Base-by-base conservation (phyloP, 2,329 filamentous ascomycete genomes). In the Colletotrichum chrysophilum region DNA sequence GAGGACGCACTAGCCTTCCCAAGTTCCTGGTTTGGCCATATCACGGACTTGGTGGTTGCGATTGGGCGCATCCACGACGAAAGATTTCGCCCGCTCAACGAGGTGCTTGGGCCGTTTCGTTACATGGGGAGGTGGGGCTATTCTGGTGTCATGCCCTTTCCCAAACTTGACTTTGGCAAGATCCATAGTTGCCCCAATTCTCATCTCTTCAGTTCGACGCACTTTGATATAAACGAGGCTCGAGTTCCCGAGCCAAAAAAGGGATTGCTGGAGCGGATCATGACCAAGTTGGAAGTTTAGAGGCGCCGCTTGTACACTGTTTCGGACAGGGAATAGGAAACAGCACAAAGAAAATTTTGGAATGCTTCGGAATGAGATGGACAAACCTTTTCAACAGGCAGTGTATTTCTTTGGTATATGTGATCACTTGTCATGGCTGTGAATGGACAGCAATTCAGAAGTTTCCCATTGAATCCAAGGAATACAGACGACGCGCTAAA, bases 1-100 rank as follows among this genome's bases (percentile, higher is more conserved):
- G 77, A 77, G 14, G 36, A 68, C 32, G 66, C 70, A n/a, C 36
- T 56, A 2, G 21, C 75, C 16, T 56, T 77, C 38, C 77, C 77
- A 2, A 73, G 65, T 21, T 36, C 62, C 13, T 60, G 77, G 60
- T 30, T 38, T 18, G 48, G 61, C 13, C 30, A 34, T 30, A 28
- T 62, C n/a, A 21, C 30, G 58, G 21, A 21, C 18, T 34, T 62
- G 58, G 58, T 32, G 16, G 9, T 21, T 4, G 55, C 32, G 10
- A 56, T 74, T n/a, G 60, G n/a, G n/a, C 18, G 66, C 9, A 16
- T 76, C 1, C 65, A 71, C 9, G 14, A 21, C 43, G n/a, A 24
- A 18, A 38, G 28, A 34, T 16, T 24, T n/a, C 24, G 21, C n/a
- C 30, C 43, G n/a, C n/a, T 60, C 16, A 60, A 52, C n/a, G 43